Evolutionary conservation across 176 grass and related monocot genomes (phyloP).

Genomic region (Olyra latifolia): DNA sequence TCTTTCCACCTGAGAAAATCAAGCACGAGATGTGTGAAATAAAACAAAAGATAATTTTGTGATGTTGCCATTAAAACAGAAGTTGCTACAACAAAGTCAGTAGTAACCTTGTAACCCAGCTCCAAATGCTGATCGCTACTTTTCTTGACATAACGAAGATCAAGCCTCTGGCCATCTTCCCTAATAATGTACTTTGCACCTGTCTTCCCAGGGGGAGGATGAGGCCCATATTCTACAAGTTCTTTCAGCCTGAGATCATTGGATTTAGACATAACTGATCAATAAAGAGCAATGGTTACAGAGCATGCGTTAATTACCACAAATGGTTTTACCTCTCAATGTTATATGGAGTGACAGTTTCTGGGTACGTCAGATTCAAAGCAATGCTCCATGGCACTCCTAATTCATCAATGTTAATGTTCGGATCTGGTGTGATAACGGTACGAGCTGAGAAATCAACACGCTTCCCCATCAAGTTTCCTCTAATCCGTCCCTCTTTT

Average conservation of each 20-base stretch:
- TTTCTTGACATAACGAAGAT: constrained; percentile 95
- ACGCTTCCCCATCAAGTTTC: constrained; percentile 98
- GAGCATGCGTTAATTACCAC: background rate
- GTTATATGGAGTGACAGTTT: constrained; percentile 98
- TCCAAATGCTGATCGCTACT: constrained; percentile 97
- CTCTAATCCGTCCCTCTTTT: constrained; percentile 98
- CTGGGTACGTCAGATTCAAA: constrained; percentile 92
- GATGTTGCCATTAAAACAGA: background rate
- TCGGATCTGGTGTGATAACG: constrained; percentile 90
- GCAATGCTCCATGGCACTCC: constrained; percentile 99
- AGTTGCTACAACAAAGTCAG: background rate
- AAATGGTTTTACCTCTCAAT: constrained; percentile 71
- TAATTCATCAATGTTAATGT: constrained; percentile 95
- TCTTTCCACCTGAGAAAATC: constrained; percentile 66
- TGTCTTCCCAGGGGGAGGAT: constrained; percentile 90
- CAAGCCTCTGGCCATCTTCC: constrained; percentile 94
- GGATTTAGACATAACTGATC: constrained; percentile 19
- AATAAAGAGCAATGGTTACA: background rate
- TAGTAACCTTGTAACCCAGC: constrained; percentile 83
- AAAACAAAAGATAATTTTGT: background rate
- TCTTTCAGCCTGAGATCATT: constrained; percentile 70
- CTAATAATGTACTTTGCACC: constrained; percentile 97
- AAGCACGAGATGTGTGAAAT: constrained; percentile 19
- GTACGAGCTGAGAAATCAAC: constrained; percentile 98
- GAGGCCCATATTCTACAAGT: constrained; percentile 93